These are phyloP conservation scores for Aspergillus homomorphus DNA, from an alignment of 495 filamentous ascomycete genomes.

Conservation along the genomic window DNA sequence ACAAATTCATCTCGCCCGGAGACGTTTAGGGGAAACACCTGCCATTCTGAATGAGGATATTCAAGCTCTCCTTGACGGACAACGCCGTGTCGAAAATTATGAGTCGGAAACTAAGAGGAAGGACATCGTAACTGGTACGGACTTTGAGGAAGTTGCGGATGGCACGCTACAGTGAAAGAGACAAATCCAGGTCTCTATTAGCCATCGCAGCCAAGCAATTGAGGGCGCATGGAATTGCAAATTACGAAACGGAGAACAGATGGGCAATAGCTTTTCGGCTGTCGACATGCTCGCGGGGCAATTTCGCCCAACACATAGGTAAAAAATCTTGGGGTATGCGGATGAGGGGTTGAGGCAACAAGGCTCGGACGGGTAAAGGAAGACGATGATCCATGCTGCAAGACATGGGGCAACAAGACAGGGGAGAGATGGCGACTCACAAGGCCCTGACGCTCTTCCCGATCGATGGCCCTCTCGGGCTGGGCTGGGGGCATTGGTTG, in stretches of 20 bases:
- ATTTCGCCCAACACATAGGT: background rate
- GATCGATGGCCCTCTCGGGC: constrained; percentile 73
- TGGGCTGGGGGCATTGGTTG: constrained; percentile 55
- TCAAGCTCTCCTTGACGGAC: constrained; percentile 94
- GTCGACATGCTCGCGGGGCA: background rate
- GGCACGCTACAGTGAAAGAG: constrained; percentile 57
- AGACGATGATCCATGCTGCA: constrained; percentile 5
- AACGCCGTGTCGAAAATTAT: constrained; percentile 94
- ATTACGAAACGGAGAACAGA: constrained; percentile 8
- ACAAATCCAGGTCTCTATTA: constrained; percentile 27
- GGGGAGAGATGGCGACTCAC: constrained; percentile 52
- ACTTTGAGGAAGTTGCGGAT: constrained; percentile 97
- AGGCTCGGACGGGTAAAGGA: background rate
- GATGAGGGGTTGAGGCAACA: constrained; percentile 7
- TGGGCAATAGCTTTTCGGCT: background rate
- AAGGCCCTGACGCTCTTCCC: constrained; percentile 89
- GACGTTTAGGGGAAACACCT: constrained; percentile 26
- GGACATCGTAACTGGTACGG: constrained; percentile 95
- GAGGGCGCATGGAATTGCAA: constrained; percentile 3
- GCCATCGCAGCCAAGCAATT: constrained; percentile 23
- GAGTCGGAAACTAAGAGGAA: constrained; percentile 94
- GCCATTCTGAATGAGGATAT: constrained; percentile 98
- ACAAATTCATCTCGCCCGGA: background rate
- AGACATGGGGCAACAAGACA: constrained; percentile 4
- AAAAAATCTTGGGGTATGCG: background rate